phyloP scores from a whole-genome alignment of 805 yeast genomes.

The Cyberlindnera maritima region DNA sequence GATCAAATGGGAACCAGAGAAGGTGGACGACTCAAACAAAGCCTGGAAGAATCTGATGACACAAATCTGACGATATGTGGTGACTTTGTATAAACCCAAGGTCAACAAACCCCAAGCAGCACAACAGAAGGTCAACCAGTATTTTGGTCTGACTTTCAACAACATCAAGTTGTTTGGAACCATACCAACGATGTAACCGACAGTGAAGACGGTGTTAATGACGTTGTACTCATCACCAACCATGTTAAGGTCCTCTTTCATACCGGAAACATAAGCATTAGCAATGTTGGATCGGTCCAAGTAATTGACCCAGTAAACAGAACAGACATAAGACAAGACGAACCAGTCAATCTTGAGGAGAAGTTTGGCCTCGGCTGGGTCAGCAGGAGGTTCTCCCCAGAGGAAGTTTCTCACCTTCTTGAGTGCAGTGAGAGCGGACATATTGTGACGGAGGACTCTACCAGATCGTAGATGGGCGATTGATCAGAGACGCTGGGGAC shows the following conservation, averaged over 20 bases:
- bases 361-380: slow-evolving; percentile 22
- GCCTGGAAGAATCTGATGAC: slow-evolving; percentile 61
- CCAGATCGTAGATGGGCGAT: too few relatives aligned
- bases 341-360: slow-evolving; percentile 27
- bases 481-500: too few relatives aligned
- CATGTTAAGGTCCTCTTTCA: slow-evolving; percentile 54
- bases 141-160: slow-evolving; percentile 51
- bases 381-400: slow-evolving; percentile 28
- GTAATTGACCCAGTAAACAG: slow-evolving; percentile 42
- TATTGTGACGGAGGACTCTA: neutral
- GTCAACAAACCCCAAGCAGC: slow-evolving; percentile 57
- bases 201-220: slow-evolving; percentile 53
- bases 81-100: slow-evolving; percentile 46
- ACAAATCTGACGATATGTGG: slow-evolving; percentile 46
- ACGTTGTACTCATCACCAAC: slow-evolving; percentile 49
- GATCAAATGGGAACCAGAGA: slow-evolving; percentile 51
- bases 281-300: slow-evolving; percentile 56
- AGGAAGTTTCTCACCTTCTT: slow-evolving; percentile 21
- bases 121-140: slow-evolving; percentile 53
- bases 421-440: slow-evolving; percentile 5
- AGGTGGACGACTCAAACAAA: slow-evolving; percentile 56
- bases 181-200: slow-evolving; percentile 61
- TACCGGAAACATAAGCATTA: slow-evolving; percentile 63
- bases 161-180: slow-evolving; percentile 58
- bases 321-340: slow-evolving; percentile 22